Evolutionary conservation across 1,284 basidiomycete genomes (phyloP), one percentile per base, ranked within the genome.

Genomic region (Dichomitus squalens): DNA sequence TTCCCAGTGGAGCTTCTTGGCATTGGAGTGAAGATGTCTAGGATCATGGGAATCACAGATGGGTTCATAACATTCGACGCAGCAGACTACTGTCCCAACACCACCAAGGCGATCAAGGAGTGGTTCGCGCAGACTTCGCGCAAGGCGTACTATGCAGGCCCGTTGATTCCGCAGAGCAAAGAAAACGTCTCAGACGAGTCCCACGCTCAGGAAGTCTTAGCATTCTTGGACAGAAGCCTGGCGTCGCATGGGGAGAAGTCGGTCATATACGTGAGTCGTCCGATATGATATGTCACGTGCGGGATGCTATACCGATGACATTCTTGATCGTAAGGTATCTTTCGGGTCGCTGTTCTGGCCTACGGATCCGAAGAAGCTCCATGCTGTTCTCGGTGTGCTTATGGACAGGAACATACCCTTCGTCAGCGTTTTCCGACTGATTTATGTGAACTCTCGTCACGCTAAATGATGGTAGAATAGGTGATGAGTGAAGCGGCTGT

Each of bases 301-400:
- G n/a, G n/a, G n/a, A 18, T 7, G 60, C 4, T 29, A 5, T 27
- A 31, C 3, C 34, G 43, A 7, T 4, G 1, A 12, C 18, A n/a
- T 5, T 21, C 25, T 14, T 20, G 25, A 2, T 5, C n/a, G 12
- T 12, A 25, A 64, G 60, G 41, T 61, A 4, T 60, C 63, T 5
- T 61, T 64, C 31, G 60, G 63, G 1, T 57, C 58, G 11, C 8
- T 62, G 9, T 62, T 56, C 46, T 64, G 63, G 63, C 60, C 63
- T 2, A 18, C 39, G 7, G 47, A 57, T 3, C 49, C 58, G 0
- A 51, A 38, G 7, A 58, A 49, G 50, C 18, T 64, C 7, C 48
- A 49, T 36, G 58, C 53, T 0, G 36, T 60, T 21, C 35, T 64
- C 11, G 54, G 59, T 11, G 60, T 59, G 7, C 21, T 64, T 7